Conservation (phyloP, 2,329 filamentous ascomycete species). For the Calonectria pseudoturangicola region DNA sequence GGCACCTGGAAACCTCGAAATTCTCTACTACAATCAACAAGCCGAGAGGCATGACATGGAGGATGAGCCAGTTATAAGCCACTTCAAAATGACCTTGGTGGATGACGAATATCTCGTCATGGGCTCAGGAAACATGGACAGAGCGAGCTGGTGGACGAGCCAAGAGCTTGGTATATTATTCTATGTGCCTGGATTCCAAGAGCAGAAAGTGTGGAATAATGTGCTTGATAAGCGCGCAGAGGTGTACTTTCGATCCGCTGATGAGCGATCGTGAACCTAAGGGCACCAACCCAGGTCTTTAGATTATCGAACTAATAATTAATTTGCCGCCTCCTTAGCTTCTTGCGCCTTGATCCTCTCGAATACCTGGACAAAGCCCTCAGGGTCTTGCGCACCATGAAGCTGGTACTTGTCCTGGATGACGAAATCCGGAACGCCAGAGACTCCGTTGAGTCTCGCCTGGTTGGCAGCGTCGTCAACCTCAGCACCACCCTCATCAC, state of each 20-base stretch:
- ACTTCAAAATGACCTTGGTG: slow-evolving; percentile 85
- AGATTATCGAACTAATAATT: background rate
- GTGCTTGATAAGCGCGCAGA: slow-evolving; percentile 62
- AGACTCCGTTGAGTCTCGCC: slow-evolving; percentile 64
- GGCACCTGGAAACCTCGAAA: slow-evolving; percentile 69
- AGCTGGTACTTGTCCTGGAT: slow-evolving; percentile 81
- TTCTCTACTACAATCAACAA: slow-evolving; percentile 75
- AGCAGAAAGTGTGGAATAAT: slow-evolving; percentile 62
- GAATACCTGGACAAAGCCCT: slow-evolving; percentile 80
- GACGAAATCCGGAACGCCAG: slow-evolving; percentile 83
- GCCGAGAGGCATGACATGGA: slow-evolving; percentile 53
- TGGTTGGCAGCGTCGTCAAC: slow-evolving; percentile 57
- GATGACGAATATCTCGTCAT: slow-evolving; percentile 81
- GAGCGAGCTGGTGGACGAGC: slow-evolving; percentile 90
- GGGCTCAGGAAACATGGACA: slow-evolving; percentile 89
- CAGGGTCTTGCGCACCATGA: slow-evolving; percentile 80
- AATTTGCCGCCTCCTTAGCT: slow-evolving; percentile 29
- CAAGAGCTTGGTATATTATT: slow-evolving; percentile 85
- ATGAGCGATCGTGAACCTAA: slow-evolving; percentile 19
- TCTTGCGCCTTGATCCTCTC: slow-evolving; percentile 68
- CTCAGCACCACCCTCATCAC: slow-evolving; percentile 68
- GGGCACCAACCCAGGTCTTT: slow-evolving; percentile 35
- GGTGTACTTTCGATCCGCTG: slow-evolving; percentile 55
- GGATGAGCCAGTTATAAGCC: slow-evolving; percentile 81
- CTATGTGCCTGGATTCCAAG: slow-evolving; percentile 63